phyloP scores from a whole-genome alignment of 495 filamentous ascomycete genomes.

The Sphaerosporella brunnea region DNA sequence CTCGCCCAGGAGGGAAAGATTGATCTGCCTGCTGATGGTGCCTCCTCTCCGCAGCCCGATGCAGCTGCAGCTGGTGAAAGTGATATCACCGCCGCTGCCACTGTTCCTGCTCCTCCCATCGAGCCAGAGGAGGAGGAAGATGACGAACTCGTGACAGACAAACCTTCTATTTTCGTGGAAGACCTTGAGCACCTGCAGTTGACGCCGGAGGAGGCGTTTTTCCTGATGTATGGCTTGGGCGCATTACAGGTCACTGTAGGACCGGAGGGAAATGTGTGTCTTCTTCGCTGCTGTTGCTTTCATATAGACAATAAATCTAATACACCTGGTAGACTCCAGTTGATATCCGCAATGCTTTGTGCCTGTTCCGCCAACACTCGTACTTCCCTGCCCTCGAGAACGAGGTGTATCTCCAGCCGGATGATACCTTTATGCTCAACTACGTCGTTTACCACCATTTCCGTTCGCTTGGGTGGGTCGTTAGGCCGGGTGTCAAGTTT shows the following conservation, averaged over 20 bases:
- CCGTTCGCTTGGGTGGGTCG: conserved; percentile 90
- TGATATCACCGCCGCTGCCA: neutral
- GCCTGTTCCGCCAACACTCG: conserved; percentile 47
- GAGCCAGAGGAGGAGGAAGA: conserved; percentile 2
- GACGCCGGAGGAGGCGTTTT: conserved; percentile 80
- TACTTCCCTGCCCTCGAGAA: conserved; percentile 43
- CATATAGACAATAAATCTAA: conserved; percentile 1
- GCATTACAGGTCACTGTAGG: conserved; percentile 46
- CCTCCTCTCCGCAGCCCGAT: neutral
- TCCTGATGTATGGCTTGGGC: conserved; percentile 67
- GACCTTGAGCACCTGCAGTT: conserved; percentile 88
- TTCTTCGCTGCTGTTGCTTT: conserved; percentile 1
- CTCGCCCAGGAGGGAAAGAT: conserved; percentile 35
- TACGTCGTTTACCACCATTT: conserved; percentile 94
- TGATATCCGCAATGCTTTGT: conserved; percentile 38
- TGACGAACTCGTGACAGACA: neutral
- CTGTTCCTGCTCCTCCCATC: neutral
- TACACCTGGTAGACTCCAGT: conserved; percentile 26
- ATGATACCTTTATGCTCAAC: conserved; percentile 69
- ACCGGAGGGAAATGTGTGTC: conserved; percentile 30
- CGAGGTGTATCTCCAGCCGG: conserved; percentile 33
- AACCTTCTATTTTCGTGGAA: conserved; percentile 29
- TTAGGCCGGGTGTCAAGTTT: conserved; percentile 86
- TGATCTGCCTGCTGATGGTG: neutral
- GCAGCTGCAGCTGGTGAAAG: neutral